Conservation (phyloP, 1,284 basidiomycete genomes). For the Inonotus hispidus region DNA sequence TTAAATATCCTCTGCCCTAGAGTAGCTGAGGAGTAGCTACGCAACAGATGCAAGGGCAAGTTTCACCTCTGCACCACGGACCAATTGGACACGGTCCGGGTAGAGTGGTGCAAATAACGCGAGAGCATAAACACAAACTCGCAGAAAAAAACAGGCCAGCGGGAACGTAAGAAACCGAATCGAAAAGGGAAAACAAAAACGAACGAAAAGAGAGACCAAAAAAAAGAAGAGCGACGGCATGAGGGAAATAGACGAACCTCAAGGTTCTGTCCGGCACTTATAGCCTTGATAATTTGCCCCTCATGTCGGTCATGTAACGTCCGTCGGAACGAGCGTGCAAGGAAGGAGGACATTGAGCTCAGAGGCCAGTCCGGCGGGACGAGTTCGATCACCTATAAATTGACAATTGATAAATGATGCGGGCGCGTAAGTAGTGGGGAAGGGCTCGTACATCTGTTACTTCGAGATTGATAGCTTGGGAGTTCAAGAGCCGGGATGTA, state of each 20-base stretch:
- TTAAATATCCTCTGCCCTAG: no score
- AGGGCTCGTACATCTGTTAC: conserved; percentile 57
- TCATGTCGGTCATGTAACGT: conserved; percentile 70
- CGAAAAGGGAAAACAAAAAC: background rate
- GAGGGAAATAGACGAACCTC: conserved; percentile 32
- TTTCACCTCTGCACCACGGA: no score
- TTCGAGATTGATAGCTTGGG: conserved; percentile 77
- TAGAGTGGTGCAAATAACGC: no score
- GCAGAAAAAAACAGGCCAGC: no score
- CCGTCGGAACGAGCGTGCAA: conserved; percentile 71
- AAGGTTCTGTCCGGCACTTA: conserved; percentile 68
- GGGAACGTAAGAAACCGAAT: no score
- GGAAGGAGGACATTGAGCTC: conserved; percentile 65
- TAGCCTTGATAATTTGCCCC: conserved; percentile 64
- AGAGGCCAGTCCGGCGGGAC: conserved; percentile 77
- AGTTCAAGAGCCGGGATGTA: conserved; percentile 65
- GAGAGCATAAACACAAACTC: no score
- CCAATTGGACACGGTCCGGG: no score
- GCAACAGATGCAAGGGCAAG: no score
- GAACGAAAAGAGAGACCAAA: background rate
- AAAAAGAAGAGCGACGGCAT: background rate
- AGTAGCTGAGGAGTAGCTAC: no score
- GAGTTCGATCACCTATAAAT: conserved; percentile 57
- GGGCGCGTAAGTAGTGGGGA: conserved; percentile 12
- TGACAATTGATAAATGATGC: background rate